These are phyloP conservation scores for Candida berthetii DNA, from an alignment of 805 yeast genomes.

Conservation along the genomic window DNA sequence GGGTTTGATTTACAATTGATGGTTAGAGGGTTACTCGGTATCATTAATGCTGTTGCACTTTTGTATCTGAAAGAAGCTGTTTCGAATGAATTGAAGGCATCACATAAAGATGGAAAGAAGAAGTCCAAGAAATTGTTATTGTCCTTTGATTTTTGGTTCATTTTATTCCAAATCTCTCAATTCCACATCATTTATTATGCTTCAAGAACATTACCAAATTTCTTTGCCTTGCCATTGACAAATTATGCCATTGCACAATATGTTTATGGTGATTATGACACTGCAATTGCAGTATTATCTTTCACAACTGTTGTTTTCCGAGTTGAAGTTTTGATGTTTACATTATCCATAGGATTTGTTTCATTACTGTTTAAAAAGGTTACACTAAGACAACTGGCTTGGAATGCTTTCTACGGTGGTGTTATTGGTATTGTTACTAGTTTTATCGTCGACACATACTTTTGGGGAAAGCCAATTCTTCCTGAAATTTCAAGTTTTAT, in stretches of 20 bases:
- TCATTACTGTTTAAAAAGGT: slow-evolving; percentile 41
- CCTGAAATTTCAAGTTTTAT: slow-evolving; percentile 75
- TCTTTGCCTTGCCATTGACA: slow-evolving; percentile 65
- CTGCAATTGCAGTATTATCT: slow-evolving; percentile 47
- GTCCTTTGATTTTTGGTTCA: slow-evolving; percentile 45
- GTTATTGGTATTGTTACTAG: slow-evolving; percentile 44
- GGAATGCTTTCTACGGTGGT: slow-evolving; percentile 41
- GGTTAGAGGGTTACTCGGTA: slow-evolving; percentile 57
- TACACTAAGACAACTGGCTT: slow-evolving; percentile 30
- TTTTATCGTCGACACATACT: slow-evolving; percentile 57
- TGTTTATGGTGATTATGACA: slow-evolving; percentile 37
- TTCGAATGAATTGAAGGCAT: slow-evolving; percentile 22
- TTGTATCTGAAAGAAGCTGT: slow-evolving; percentile 38
- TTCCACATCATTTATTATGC: slow-evolving; percentile 79
- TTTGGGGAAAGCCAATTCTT: slow-evolving; percentile 58
- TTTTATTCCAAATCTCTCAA: slow-evolving; percentile 53
- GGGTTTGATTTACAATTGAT: slow-evolving; percentile 47
- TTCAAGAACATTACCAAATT: slow-evolving; percentile 87
- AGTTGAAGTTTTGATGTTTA: slow-evolving; percentile 58
- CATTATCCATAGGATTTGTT: slow-evolving; percentile 40
- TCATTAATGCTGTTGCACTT: slow-evolving; percentile 50
- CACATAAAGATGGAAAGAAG: slow-evolving; percentile 7
- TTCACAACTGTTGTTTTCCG: slow-evolving; percentile 67
- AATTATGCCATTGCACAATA: slow-evolving; percentile 46
- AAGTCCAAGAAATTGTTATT: slow-evolving; percentile 5